Conservation (phyloP, 176 grass and related monocot species). For the Zoysia pacifica region DNA sequence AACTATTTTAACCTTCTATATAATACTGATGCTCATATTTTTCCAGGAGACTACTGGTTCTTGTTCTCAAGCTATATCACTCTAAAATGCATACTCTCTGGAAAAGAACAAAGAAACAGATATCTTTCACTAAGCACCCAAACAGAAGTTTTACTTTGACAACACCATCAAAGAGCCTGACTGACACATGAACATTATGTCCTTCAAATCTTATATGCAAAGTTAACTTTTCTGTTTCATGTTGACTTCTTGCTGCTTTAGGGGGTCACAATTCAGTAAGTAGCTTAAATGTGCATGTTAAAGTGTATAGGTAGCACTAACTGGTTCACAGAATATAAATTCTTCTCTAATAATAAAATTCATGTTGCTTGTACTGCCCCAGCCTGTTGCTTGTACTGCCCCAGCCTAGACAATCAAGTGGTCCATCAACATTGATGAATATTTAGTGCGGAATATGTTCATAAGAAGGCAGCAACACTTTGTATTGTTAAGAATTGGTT, state of each 20-base stretch:
- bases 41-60: background rate
- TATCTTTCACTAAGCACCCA: background rate
- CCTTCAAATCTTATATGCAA: background rate
- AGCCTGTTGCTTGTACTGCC: background rate
- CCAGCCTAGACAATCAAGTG: constrained; percentile 27
- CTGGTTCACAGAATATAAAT: constrained; percentile 18
- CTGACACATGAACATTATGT: background rate
- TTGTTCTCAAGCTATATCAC: background rate
- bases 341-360: constrained; percentile 38
- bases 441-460: constrained; percentile 45
- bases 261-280: background rate
- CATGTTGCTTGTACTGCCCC: constrained; percentile 32
- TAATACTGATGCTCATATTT: background rate
- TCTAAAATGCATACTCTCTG: background rate
- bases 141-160: background rate
- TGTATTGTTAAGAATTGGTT: constrained; percentile 44
- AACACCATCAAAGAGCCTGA: background rate
- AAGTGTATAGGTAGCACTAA: constrained; percentile 1
- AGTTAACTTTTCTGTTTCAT: background rate
- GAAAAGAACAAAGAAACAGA: background rate
- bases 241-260: background rate
- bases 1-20: no score
- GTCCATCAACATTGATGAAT: constrained; percentile 31
- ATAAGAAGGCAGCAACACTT: constrained; percentile 46
- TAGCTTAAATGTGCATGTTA: background rate